phyloP scores from a whole-genome alignment of 257 asterid species.

The Avicennia marina region DNA sequence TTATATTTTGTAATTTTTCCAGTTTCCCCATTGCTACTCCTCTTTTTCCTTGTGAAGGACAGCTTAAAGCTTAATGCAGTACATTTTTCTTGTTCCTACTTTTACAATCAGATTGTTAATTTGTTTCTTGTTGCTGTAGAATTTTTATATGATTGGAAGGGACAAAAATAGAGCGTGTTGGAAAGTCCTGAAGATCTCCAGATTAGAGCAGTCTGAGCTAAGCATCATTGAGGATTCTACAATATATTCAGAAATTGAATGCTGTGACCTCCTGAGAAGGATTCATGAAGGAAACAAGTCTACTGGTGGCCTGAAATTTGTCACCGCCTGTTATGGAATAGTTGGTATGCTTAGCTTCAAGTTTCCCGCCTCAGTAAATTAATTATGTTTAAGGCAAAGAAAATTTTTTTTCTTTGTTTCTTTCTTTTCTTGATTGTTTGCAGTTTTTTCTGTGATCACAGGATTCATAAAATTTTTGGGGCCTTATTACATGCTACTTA shows the following conservation, averaged over 20 bases:
- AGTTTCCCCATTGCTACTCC: no score
- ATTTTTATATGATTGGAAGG: constrained; percentile 82
- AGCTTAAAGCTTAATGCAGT: no score
- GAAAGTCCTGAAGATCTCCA: constrained; percentile 75
- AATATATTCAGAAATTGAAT: constrained; percentile 54
- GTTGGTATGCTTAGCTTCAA: constrained; percentile 51
- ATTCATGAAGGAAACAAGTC: constrained; percentile 77
- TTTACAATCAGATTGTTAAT: constrained; percentile 1
- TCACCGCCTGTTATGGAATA: constrained; percentile 80
- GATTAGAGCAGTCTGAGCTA: constrained; percentile 68
- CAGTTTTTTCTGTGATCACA: constrained; percentile 23
- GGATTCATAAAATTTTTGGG: constrained; percentile 90
- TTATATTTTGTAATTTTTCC: no score
- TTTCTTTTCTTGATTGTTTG: constrained; percentile 10
- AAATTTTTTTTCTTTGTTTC: background rate
- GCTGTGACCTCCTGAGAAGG: constrained; percentile 67
- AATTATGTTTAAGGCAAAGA: background rate
- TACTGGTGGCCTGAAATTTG: constrained; percentile 81
- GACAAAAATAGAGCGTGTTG: constrained; percentile 67
- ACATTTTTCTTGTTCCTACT: background rate
- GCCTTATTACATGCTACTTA: constrained; percentile 86
- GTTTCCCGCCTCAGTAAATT: background rate
- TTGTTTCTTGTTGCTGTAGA: constrained; percentile 37
- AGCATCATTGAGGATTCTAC: constrained; percentile 63
- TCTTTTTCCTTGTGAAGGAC: no score